Conservation (phyloP, 2,329 filamentous ascomycete species). For the Botrytis aclada region DNA sequence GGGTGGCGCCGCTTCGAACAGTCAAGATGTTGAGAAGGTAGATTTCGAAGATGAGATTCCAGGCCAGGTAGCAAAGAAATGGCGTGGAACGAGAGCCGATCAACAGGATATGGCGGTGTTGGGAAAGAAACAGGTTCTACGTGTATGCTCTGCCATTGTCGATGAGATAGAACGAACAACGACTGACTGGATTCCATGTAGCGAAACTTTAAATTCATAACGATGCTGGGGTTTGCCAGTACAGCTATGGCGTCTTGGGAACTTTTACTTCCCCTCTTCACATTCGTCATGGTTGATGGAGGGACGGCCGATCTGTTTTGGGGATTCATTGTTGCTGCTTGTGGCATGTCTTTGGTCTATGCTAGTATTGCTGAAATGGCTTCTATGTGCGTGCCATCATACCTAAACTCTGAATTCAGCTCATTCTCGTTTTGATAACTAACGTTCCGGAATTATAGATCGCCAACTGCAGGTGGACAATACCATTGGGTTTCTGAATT, state of each 20-base stretch:
- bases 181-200: conserved; percentile 19
- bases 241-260: conserved; percentile 46
- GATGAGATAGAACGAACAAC: neutral
- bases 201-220: conserved; percentile 42
- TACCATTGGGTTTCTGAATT: conserved; percentile 58
- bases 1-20: neutral
- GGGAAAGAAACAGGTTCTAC: conserved; percentile 25
- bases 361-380: conserved; percentile 32
- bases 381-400: conserved; percentile 27
- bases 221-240: conserved; percentile 43
- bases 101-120: conserved; percentile 21
- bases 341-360: conserved; percentile 31
- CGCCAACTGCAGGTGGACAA: conserved; percentile 55
- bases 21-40: conserved; percentile 25
- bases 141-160: conserved; percentile 13
- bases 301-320: conserved; percentile 40
- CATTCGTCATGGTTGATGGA: conserved; percentile 23
- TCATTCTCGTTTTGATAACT: neutral
- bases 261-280: conserved; percentile 36
- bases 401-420: neutral
- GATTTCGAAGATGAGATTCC: conserved; percentile 12
- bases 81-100: conserved; percentile 21
- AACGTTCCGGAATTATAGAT: conserved; percentile 31
- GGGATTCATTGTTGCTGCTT: conserved; percentile 34
- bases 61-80: conserved; percentile 13